phyloP scores from a whole-genome alignment of 805 yeast species.

The Kuraishia cidri region DNA sequence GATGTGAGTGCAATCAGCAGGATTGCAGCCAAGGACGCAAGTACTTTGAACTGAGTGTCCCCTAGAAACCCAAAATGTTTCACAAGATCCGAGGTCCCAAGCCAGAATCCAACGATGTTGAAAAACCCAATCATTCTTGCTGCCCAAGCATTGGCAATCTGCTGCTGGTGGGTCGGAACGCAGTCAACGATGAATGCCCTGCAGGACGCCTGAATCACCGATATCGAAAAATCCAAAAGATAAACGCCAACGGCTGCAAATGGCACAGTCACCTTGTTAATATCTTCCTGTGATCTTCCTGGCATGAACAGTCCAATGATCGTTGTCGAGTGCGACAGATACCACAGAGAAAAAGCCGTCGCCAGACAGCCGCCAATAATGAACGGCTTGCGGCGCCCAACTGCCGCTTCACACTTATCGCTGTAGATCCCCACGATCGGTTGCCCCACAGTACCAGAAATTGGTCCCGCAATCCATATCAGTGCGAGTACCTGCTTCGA shows the following conservation, averaged over 20 bases:
- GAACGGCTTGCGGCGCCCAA: constrained; percentile 50
- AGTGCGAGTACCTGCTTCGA: constrained; percentile 46
- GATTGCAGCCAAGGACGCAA: constrained; percentile 31
- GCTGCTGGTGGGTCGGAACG: constrained; percentile 48
- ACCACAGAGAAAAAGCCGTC: constrained; percentile 33
- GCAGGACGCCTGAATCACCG: constrained; percentile 50
- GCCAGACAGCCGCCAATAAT: constrained; percentile 44
- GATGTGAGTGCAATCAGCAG: constrained; percentile 30
- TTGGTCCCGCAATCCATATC: constrained; percentile 62
- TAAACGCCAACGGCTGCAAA: constrained; percentile 47
- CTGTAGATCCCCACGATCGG: constrained; percentile 54
- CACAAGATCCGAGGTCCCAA: constrained; percentile 39
- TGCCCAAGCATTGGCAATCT: constrained; percentile 57
- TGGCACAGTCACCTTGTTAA: constrained; percentile 27
- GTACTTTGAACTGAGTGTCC: constrained; percentile 39
- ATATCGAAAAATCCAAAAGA: constrained; percentile 46
- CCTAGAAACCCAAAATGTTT: constrained; percentile 29
- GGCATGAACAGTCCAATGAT: constrained; percentile 24
- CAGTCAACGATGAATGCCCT: constrained; percentile 57
- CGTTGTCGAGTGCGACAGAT: constrained; percentile 34
- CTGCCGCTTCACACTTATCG: constrained; percentile 33
- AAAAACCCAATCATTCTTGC: constrained; percentile 55
- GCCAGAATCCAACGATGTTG: constrained; percentile 45
- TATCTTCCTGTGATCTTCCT: constrained; percentile 8
- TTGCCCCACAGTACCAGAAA: constrained; percentile 55